Percentiles rank a stretch among this genome's conserved stretches.
phyloP scores from a whole-genome alignment of 139 green algal species.

The Chlamydomonas sp. region DNA sequence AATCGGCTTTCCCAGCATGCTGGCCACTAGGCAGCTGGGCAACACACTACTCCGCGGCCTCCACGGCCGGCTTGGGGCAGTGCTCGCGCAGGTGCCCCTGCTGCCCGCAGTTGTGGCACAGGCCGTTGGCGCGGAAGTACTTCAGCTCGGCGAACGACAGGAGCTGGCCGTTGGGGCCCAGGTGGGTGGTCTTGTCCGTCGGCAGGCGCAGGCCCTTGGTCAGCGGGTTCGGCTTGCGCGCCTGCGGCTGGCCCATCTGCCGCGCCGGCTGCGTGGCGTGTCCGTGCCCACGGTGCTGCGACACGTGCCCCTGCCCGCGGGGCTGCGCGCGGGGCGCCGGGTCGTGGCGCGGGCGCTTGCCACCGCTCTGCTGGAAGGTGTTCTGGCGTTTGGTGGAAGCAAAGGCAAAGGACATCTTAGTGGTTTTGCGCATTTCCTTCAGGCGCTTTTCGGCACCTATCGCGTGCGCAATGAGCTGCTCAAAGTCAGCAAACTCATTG shows the following conservation, averaged over 20 bases:
- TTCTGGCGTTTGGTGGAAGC: background rate
- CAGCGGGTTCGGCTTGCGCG: background rate
- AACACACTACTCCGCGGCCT: background rate
- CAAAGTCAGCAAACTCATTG: slow-evolving; percentile 1
- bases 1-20: background rate
- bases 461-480: background rate
- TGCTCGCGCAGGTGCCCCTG: background rate
- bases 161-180: background rate
- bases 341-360: background rate
- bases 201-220: no score
- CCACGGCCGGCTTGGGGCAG: background rate
- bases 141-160: background rate
- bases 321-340: background rate
- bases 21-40: slow-evolving; percentile 13
- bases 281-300: background rate
- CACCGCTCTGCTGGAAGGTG: background rate
- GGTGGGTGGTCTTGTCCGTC: background rate
- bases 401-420: background rate
- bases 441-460: background rate
- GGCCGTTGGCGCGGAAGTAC: background rate
- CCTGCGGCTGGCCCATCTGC: background rate
- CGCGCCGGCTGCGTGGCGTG: background rate
- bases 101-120: background rate
- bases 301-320: background rate
- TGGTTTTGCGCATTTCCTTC: background rate